Percentiles rank a stretch among this genome's conserved stretches.
Conservation (phyloP, 2,329 filamentous ascomycete species). For the Tricladium varicosporioides region DNA sequence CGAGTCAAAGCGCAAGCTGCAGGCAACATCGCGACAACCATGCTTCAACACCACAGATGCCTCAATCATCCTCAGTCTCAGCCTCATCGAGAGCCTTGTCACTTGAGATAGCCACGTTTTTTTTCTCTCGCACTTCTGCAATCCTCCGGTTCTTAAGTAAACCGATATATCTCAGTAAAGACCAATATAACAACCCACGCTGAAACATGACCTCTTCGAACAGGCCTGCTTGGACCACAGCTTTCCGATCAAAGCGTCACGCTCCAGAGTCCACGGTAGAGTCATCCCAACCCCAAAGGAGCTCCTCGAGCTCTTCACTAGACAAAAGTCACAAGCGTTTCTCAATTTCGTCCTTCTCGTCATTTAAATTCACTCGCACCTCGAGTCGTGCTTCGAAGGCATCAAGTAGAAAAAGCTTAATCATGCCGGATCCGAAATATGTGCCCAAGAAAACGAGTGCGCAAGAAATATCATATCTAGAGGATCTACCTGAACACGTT, state of each 20-base stretch:
- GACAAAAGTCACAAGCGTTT: background rate
- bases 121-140: too few species aligned
- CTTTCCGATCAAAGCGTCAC: background rate
- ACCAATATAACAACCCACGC: background rate
- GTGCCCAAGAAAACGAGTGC: background rate
- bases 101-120: too few species aligned
- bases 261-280: too few species aligned
- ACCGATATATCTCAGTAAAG: too few species aligned
- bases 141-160: too few species aligned
- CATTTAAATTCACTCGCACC: too few species aligned
- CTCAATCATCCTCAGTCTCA: background rate
- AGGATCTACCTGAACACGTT: background rate
- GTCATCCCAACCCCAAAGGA: too few species aligned
- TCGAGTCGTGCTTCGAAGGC: too few species aligned
- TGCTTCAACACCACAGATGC: background rate
- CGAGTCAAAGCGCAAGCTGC: background rate
- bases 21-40: background rate
- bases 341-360: background rate
- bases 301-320: background rate
- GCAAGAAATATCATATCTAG: background rate
- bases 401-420: too few species aligned
- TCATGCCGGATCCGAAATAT: background rate
- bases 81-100: too few species aligned
- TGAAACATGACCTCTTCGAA: background rate
- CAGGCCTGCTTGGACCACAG: background rate